Conservation (phyloP, 169 alveolate genomes). For the Babesia ovata region DNA sequence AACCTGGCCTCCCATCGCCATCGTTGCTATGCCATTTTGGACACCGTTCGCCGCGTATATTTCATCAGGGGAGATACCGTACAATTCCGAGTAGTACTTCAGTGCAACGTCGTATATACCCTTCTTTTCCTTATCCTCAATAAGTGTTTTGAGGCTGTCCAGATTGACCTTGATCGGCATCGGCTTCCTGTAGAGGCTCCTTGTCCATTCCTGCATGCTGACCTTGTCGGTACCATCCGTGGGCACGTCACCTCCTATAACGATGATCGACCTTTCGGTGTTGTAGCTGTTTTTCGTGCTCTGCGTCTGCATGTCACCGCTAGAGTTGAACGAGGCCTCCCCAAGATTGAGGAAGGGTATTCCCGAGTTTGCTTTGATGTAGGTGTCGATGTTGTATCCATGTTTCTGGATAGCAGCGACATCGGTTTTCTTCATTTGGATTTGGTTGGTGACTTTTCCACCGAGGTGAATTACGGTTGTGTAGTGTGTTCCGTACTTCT, state of each 20-base stretch:
- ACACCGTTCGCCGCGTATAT: constrained; percentile 65
- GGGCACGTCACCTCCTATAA: constrained; percentile 78
- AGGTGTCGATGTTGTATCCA: constrained; percentile 75
- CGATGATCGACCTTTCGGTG: constrained; percentile 70
- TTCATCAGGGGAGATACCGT: constrained; percentile 73
- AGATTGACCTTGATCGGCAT: constrained; percentile 79
- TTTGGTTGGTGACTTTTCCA: constrained; percentile 82
- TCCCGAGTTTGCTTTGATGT: constrained; percentile 62
- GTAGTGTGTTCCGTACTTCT: constrained; percentile 81
- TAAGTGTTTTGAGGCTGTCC: constrained; percentile 66
- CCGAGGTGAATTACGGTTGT: constrained; percentile 80
- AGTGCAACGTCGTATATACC: constrained; percentile 74
- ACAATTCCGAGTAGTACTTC: constrained; percentile 72
- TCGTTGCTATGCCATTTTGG: constrained; percentile 58
- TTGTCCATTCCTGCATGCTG: constrained; percentile 74
- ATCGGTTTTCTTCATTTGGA: constrained; percentile 71
- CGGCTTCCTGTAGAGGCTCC: constrained; percentile 70
- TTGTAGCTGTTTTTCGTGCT: constrained; percentile 36
- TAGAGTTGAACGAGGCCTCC: neutral
- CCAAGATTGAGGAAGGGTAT: constrained; percentile 30
- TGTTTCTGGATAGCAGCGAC: constrained; percentile 65
- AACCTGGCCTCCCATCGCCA: constrained; percentile 51
- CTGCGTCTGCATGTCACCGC: constrained; percentile 31
- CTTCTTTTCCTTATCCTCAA: constrained; percentile 48
- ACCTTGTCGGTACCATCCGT: constrained; percentile 72